phyloP scores from a whole-genome alignment of 192 early-diverging fungal genomes.

The Dimargaris verticillata region DNA sequence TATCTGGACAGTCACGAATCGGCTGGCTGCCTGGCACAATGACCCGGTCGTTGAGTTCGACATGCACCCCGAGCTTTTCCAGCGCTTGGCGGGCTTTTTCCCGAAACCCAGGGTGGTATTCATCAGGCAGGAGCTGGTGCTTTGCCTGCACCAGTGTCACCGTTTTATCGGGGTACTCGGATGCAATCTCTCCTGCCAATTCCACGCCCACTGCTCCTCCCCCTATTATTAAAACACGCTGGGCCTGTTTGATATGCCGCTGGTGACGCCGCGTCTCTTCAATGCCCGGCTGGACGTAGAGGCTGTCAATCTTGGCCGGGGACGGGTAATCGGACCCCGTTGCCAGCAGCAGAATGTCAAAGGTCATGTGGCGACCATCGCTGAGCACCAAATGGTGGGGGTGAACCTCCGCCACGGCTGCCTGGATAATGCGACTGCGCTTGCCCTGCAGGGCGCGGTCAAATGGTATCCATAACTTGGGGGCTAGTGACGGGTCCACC shows the following conservation, averaged over 20 bases:
- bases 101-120: slow-evolving; percentile 28
- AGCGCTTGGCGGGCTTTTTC: slow-evolving; percentile 33
- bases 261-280: slow-evolving; percentile 21
- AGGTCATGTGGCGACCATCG: slow-evolving; percentile 24
- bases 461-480: slow-evolving; percentile 28
- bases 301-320: slow-evolving; percentile 27
- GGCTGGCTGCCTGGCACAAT: slow-evolving; percentile 43
- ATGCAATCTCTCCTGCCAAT: slow-evolving; percentile 49
- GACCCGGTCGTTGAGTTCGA: slow-evolving; percentile 38
- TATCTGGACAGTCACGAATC: slow-evolving; percentile 16
- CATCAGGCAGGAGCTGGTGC: slow-evolving; percentile 20
- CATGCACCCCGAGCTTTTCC: slow-evolving; percentile 28
- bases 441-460: slow-evolving; percentile 22
- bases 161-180: slow-evolving; percentile 23
- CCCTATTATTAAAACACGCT: slow-evolving; percentile 48
- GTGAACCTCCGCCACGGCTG: slow-evolving; percentile 24
- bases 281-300: slow-evolving; percentile 19
- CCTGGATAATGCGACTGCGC: slow-evolving; percentile 27
- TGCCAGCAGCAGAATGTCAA: slow-evolving; percentile 28
- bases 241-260: slow-evolving; percentile 34
- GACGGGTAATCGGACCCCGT: slow-evolving; percentile 28
- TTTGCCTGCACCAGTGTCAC: slow-evolving; percentile 21
- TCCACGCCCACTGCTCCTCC: slow-evolving; percentile 66
- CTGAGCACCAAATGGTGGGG: slow-evolving; percentile 26
- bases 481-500: slow-evolving; percentile 25